Base-by-base conservation (phyloP, 495 filamentous ascomycete species). In the Tuber indicum region DNA sequence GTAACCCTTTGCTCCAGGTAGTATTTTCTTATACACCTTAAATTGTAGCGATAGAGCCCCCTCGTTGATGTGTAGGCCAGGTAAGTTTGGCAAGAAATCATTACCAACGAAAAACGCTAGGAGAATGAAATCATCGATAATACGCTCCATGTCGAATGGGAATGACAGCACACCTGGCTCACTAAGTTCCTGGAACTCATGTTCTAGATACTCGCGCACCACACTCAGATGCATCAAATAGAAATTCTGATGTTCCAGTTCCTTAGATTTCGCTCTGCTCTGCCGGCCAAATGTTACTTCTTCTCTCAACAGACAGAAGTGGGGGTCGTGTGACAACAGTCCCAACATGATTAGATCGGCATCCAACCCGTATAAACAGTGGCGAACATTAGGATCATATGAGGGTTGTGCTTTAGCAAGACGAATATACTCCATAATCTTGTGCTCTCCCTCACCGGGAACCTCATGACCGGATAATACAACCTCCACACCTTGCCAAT, bases 31-130 rank as follows among this genome's bases (percentile, higher is more conserved):
- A 87, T 99, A 99, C 76, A 96, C 90, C 84, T 92, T 93, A 84
- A 99, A 99, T 94, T 98, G 98, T 78, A 96, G 89, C 32, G 94
- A 92, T 82, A 98, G 86, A 17, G 96, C 96, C 47, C 96, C 96
- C 84, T 98, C 96, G 85, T 99, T 99, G 85, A 99, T 99, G 85
- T 98, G 96, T 77, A 99, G 86, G 78, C 96, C 93, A 3, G 96
- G 96, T 73, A 99, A 86, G 85, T 98, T 97, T 6, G 96, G 96
- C 82, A 99, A 88, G 85, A 99, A 99, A 86, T 99, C 96, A 84
- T 99, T 99, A 84, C 96, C 96, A 83, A 99, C 94, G 83, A 99
- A 99, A 87, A 99, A 99, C 45, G 94, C 94, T 93, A 99, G 97
- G 66, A 99, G 89, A 83, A 99, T 98, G 85, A 99, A 98, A 87